phyloP scores from a whole-genome alignment of 331 rosid species.

The Acacia concinna region DNA sequence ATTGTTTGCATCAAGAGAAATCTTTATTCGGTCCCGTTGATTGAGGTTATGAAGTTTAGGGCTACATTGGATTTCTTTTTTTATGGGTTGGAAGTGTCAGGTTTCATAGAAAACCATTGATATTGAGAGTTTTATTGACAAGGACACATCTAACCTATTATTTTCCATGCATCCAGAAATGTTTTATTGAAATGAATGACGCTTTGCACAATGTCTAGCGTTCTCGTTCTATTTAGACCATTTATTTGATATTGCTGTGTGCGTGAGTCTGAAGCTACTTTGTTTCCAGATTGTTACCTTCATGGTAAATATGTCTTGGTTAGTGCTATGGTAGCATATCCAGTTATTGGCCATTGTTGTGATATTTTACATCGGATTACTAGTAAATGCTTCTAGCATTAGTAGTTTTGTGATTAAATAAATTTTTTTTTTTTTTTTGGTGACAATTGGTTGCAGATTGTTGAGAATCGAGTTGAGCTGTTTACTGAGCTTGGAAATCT shows the following conservation, averaged over 20 bases:
- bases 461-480: constrained; percentile 67
- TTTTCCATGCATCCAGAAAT: background rate
- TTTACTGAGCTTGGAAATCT: constrained; percentile 54
- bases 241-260: background rate
- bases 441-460: constrained; percentile 46
- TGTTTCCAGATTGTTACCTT: background rate
- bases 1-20: background rate
- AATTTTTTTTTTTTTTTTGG: background rate
- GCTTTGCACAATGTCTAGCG: background rate
- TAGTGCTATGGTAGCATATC: background rate
- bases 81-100: background rate
- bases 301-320: background rate
- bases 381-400: background rate
- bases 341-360: background rate
- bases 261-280: background rate
- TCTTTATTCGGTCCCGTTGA: background rate
- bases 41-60: constrained; percentile 21
- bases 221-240: background rate
- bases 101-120: background rate
- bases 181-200: background rate
- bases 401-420: background rate
- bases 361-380: background rate
- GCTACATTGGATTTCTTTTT: background rate
- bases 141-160: background rate
- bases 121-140: background rate